Base-by-base conservation (phyloP, 306 rosid species). In the Castanea mollissima region DNA sequence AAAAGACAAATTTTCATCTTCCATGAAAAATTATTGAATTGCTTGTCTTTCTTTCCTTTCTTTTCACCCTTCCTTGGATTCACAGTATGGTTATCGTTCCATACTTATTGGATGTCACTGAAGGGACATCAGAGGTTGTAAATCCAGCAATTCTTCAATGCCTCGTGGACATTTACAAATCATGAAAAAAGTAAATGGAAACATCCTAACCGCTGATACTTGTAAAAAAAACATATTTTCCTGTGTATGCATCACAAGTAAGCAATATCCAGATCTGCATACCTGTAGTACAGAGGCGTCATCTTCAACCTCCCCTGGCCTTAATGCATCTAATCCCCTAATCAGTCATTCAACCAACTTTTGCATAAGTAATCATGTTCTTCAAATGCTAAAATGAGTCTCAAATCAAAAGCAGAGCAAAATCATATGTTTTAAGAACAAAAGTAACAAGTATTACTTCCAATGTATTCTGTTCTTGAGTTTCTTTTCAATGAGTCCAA, bases 401-500 rank as follows among this genome's bases (percentile, higher is more conserved):
- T 70, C 56, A 79, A 71, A 81, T 23, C 74, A 63, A 79, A 78
- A 69, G 46, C 49, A 70, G 75, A 79, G 58, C 64, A 69, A 63
- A 38, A 80, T 68, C 78, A 81, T 32, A 56, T 44, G 69, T 32
- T 21, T 21, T 62, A 81, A 52, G 19, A 74, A 52, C 72, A 79
- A 78, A 77, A 52, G 73, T 6, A 11, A 69, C 80, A 84, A 80
- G 77, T 32, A 86, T 89, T 96, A 96, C 99, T 93, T 96, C 98
- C 99, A 96, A 75, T 85, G 97, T 80, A 96, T 93, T 78, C 90
- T 91, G 87, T 96, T 96, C 85, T 96, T 96, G 69, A 93, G 87
- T 80, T 90, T 96, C 90, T 96, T 96, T 90, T 96, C 99, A 20
- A 96, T 96, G 81, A 96, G 99, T 78, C 97, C 99, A 83, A 96